A percentile compares a stretch with the other conserved stretches of the same genome.
Evolutionary conservation across 129 eudicot species (phyloP).

Genomic region (Centrapalus pauciflorus): DNA sequence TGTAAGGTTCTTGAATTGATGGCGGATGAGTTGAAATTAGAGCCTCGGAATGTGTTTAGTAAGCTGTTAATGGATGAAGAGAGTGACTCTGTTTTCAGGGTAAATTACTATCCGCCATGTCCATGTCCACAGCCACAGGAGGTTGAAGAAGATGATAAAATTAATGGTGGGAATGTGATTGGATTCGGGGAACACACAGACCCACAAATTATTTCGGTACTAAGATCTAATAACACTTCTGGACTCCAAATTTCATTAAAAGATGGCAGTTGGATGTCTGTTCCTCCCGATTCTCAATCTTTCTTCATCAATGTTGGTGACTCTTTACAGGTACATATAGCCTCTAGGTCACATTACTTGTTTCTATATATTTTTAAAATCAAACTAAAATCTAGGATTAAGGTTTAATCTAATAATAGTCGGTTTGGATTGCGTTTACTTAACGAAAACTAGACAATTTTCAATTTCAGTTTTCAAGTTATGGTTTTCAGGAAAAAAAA

Average conservation of each 20-base stretch:
- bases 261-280: constrained; percentile 30
- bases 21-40: constrained; percentile 70
- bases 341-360: too few relatives aligned
- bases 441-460: too few relatives aligned
- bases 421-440: too few relatives aligned
- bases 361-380: too few relatives aligned
- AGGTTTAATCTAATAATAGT: too few relatives aligned
- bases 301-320: constrained; percentile 40
- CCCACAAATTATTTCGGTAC: constrained; percentile 39
- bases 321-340: constrained; percentile 32
- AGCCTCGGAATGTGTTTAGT: constrained; percentile 57
- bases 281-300: constrained; percentile 33
- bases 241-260: constrained; percentile 23
- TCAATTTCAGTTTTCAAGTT: too few relatives aligned
- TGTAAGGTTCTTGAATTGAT: constrained; percentile 64
- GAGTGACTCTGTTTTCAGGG: constrained; percentile 36
- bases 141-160: constrained; percentile 20
- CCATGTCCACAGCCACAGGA: too few relatives aligned
- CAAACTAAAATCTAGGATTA: too few relatives aligned
- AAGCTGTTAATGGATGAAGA: constrained; percentile 46
- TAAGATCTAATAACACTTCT: constrained; percentile 50
- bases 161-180: constrained; percentile 25
- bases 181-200: constrained; percentile 39
- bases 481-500: too few relatives aligned
- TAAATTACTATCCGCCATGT: constrained; percentile 34